Evolutionary conservation across 2,329 filamentous ascomycete species (phyloP).

Genomic region (Aspergillus quadrilineatus): DNA sequence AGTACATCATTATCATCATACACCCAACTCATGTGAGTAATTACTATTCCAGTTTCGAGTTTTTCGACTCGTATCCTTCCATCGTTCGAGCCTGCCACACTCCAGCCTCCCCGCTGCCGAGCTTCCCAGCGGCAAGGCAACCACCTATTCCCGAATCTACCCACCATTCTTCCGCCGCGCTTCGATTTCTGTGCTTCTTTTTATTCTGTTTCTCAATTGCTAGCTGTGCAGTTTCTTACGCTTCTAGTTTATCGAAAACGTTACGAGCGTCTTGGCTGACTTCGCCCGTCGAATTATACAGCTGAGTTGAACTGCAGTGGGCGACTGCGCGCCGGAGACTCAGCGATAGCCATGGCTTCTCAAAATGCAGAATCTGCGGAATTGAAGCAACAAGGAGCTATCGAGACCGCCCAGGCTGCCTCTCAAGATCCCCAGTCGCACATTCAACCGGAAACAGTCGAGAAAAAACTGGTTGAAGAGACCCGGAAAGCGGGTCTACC

Average conservation of each 20-base stretch:
- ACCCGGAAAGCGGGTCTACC: slow-evolving; percentile 74
- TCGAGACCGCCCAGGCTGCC: slow-evolving; percentile 66
- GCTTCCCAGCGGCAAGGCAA: slow-evolving; percentile 15
- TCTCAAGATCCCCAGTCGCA: slow-evolving; percentile 58
- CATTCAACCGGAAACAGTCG: slow-evolving; percentile 68
- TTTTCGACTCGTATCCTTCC: not conserved
- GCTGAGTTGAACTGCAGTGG: slow-evolving; percentile 16
- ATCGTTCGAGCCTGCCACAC: slow-evolving; percentile 2
- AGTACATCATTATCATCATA: not conserved
- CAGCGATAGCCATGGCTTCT: slow-evolving; percentile 31
- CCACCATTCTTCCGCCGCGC: not conserved
- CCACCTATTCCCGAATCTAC: slow-evolving; percentile 10
- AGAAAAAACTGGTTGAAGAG: slow-evolving; percentile 72
- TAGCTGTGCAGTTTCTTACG: not conserved
- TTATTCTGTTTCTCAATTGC: not conserved
- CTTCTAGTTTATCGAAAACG: not conserved
- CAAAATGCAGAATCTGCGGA: slow-evolving; percentile 51
- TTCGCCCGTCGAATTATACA: not conserved
- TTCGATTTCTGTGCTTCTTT: not conserved
- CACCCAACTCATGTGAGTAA: slow-evolving; percentile 9
- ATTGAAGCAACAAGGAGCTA: slow-evolving; percentile 76
- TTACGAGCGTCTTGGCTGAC: slow-evolving; percentile 9
- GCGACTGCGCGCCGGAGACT: slow-evolving; percentile 20
- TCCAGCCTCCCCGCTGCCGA: slow-evolving; percentile 19
- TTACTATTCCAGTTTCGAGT: not conserved